Evolutionary conservation across 257 asterid species (phyloP).

Genomic region (Thymus mandschuricus): DNA sequence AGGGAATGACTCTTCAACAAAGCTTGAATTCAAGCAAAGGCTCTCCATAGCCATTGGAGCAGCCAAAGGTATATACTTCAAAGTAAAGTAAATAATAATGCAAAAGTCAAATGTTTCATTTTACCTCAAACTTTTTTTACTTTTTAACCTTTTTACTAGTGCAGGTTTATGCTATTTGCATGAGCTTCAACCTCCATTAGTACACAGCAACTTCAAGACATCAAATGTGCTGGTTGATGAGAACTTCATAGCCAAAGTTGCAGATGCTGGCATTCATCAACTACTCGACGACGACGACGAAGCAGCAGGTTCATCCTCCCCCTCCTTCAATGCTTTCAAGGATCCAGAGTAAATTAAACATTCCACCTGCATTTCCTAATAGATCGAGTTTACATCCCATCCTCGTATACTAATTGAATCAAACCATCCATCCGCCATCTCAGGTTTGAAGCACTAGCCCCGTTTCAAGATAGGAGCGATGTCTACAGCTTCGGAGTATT

Average conservation of each 20-base stretch:
- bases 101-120: no score
- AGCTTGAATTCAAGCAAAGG: constrained; percentile 82
- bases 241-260: constrained; percentile 71
- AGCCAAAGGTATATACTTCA: constrained; percentile 57
- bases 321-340: constrained; percentile 44
- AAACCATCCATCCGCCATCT: no score
- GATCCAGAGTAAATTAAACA: constrained; percentile 70
- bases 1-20: constrained; percentile 37
- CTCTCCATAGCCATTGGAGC: constrained; percentile 71
- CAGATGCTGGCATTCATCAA: constrained; percentile 64
- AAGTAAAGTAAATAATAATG: no score
- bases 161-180: constrained; percentile 77
- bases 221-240: constrained; percentile 81
- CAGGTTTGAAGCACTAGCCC: constrained; percentile 45
- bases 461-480: constrained; percentile 46
- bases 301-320: constrained; percentile 45
- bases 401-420: constrained; percentile 4
- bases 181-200: constrained; percentile 49
- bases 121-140: no score
- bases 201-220: constrained; percentile 70
- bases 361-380: not conserved
- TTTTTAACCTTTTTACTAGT: not conserved
- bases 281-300: constrained; percentile 50
- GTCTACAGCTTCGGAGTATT: constrained; percentile 77
- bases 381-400: not conserved